Percentiles rank a stretch among this genome's conserved stretches.
Conservation (phyloP, 2,329 filamentous ascomycete genomes). For the Ophiostoma novo-ulmi region DNA sequence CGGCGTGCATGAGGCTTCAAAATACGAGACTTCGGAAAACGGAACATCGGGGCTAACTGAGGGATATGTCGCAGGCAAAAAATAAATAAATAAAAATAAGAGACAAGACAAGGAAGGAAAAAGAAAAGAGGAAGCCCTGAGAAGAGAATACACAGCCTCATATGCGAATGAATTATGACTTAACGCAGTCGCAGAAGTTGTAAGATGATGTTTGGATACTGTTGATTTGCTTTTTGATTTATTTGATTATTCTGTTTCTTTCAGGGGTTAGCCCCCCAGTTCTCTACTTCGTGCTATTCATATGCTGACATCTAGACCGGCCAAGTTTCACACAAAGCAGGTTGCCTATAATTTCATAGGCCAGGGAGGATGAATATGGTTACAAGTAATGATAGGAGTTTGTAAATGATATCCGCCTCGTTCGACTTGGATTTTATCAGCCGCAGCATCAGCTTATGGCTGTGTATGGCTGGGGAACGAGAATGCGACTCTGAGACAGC, state of each 20-base stretch:
- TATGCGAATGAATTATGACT: background rate
- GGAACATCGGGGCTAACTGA: background rate
- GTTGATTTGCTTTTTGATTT: background rate
- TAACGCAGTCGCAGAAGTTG: background rate
- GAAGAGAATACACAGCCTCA: background rate
- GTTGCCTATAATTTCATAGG: too few species aligned
- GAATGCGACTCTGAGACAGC: background rate
- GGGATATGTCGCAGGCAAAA: background rate
- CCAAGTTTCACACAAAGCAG: too few species aligned
- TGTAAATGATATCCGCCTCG: background rate
- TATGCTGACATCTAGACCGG: too few species aligned
- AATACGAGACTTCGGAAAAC: background rate
- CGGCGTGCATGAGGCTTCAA: background rate
- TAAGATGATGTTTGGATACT: background rate
- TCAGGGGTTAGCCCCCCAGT: background rate
- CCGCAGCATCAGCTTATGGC: background rate
- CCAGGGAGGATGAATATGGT: too few species aligned
- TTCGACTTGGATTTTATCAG: background rate
- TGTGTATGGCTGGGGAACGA: background rate
- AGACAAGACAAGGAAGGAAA: background rate
- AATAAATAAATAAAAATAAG: background rate
- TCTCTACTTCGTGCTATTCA: background rate
- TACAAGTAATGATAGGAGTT: too few species aligned
- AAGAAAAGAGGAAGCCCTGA: background rate
- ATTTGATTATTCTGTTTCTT: background rate